Base-by-base conservation (phyloP, 78 protist genomes). In the Paratrimastix pyriformis region DNA sequence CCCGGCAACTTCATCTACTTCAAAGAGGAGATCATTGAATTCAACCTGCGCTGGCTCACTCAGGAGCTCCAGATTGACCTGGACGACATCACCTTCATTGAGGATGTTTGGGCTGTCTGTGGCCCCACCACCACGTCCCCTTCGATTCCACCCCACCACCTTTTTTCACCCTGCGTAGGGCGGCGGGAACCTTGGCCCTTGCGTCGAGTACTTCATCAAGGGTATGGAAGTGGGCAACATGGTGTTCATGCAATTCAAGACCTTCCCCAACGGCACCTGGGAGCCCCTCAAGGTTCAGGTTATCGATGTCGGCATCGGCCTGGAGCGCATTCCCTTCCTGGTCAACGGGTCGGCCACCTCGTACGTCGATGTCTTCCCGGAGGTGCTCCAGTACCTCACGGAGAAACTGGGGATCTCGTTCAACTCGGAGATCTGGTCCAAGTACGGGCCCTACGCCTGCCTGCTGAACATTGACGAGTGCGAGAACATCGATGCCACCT, bases 151-250 rank as follows among this genome's bases (percentile, higher is more conserved):
- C n/a, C n/a, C n/a, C n/a, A n/a, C n/a, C n/a, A n/a, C n/a, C n/a
- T n/a, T n/a, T n/a, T n/a, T n/a, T n/a, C n/a, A n/a, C n/a, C n/a
- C n/a, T n/a, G n/a, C n/a, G n/a, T n/a, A n/a, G n/a, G n/a, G 84
- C 40, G 84, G 84, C 21, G 84, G 84, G 15, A 80, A 80, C 39
- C 43, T 71, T 18, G 75, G 84, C 30, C 84, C 82, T 33, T 79
- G 80, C 44, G 74, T 80, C 37, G 84, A 80, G 43, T 59, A 45
- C 64, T 80, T 80, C 44, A 30, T 72, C 26, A 37, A 74, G 18
- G 84, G 84, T 33, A 6, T 80, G 29, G 84, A 80, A 30, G 66
- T 80, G 40, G 84, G 84, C 42, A 80, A 80, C 62, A 80, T 71
- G 79, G 84, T 80, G 44, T 30, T 80, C 33, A 80, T 71, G 75